phyloP scores from a whole-genome alignment of 108 stramenopile species.

The Stephanodiscus triporus region DNA sequence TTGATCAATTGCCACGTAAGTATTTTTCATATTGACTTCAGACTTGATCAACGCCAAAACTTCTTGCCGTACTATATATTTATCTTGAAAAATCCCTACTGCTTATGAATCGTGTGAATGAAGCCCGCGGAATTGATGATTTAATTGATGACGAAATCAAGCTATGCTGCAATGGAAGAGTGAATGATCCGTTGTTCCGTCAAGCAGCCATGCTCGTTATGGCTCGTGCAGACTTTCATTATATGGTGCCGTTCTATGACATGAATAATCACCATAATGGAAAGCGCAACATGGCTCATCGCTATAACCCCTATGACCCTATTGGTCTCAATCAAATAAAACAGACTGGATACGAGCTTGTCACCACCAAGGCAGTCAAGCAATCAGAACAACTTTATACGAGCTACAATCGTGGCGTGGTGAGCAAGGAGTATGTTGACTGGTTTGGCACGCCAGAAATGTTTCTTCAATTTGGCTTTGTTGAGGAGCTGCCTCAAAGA shows the following conservation, averaged over 20 bases:
- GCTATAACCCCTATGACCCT: slow-evolving; percentile 28
- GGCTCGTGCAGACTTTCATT: slow-evolving; percentile 63
- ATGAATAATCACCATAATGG: slow-evolving; percentile 74
- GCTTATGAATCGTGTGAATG: too few species aligned
- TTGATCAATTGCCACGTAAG: slow-evolving; percentile 12
- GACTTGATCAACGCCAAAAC: too few species aligned
- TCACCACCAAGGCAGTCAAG: slow-evolving; percentile 46
- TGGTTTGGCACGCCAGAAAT: slow-evolving; percentile 70
- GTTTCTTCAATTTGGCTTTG: slow-evolving; percentile 78
- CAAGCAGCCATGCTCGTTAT: slow-evolving; percentile 59
- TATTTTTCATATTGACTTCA: neutral
- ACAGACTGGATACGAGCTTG: slow-evolving; percentile 27
- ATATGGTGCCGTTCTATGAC: slow-evolving; percentile 56
- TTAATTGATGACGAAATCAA: slow-evolving; percentile 11
- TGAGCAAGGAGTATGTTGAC: slow-evolving; percentile 42
- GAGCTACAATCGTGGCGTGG: slow-evolving; percentile 69
- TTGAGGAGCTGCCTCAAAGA: slow-evolving; percentile 75
- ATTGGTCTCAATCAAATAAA: slow-evolving; percentile 1
- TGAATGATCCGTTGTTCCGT: slow-evolving; percentile 26
- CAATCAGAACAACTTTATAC: slow-evolving; percentile 67
- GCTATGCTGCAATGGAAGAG: slow-evolving; percentile 30
- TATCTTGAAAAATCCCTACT: neutral
- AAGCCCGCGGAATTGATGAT: slow-evolving; percentile 15
- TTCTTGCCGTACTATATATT: neutral
- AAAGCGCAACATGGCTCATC: slow-evolving; percentile 36